Base-by-base conservation (phyloP, 768 basidiomycete species). In the Ephemerocybe angulata region DNA sequence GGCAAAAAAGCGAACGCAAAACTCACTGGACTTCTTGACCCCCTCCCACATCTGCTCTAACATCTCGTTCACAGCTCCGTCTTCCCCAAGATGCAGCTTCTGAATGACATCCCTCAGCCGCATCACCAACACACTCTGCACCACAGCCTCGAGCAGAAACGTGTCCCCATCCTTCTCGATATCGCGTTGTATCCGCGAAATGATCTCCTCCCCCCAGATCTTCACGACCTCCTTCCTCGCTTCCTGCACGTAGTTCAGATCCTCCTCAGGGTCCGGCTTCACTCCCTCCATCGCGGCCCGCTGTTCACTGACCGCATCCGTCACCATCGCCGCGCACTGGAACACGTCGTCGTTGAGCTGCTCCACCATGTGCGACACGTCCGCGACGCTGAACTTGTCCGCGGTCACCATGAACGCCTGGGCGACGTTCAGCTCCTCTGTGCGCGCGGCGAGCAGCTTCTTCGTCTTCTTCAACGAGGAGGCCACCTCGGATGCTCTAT, bases 311-410 rank as follows among this genome's bases (percentile, higher is more conserved):
- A 41, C 15, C 15, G 33, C 33, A 27, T 79, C 78, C 0, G 76
- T 70, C 52, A 82, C 74, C 59, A 74, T 69, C 22, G 78, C 77
- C 3, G 76, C 63, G 13, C 67, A 65, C 55, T 82, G 80, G 35
- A 77, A 65, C 24, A 80, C 76, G 58, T 82, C 80, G 24, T 68
- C 64, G 56, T 82, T 82, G 54, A 82, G 61, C 0, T 67, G 63
- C 24, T 78, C 72, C 31, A 76, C 63, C 58, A 62, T 63, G 28
- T 48, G 58, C 21, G 71, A 60, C 46, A 79, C 72, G 10, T 82
- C 79, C 0, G 74, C 70, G 1, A 72, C 76, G 0, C 80, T 76
- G 54, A 76, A 67, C 0, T 60, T 58, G 49, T 81, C 79, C 19
- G 70, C 65, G 33, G 72, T 77, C 2, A 72, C 73, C 62, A 79